phyloP scores from a whole-genome alignment of 257 asterid species.

The Ajuga chamaepitys region DNA sequence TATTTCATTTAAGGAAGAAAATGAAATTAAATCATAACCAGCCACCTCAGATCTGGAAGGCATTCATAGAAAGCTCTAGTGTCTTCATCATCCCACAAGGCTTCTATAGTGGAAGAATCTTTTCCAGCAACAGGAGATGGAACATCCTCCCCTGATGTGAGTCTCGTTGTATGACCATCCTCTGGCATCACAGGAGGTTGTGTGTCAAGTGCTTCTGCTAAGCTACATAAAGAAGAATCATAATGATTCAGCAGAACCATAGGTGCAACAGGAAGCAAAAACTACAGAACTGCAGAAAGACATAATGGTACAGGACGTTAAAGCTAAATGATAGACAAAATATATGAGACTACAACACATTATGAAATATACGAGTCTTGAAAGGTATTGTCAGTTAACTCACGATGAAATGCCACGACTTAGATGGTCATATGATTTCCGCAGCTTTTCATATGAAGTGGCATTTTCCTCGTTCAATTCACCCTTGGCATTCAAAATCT shows the following conservation, averaged over 20 bases:
- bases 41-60: slow-evolving; percentile 94
- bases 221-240: slow-evolving; percentile 36
- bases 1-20: slow-evolving; percentile 11
- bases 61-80: slow-evolving; percentile 92
- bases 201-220: slow-evolving; percentile 96
- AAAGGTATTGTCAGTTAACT: slow-evolving; percentile 32
- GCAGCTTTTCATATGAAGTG: slow-evolving; percentile 78
- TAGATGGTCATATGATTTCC: slow-evolving; percentile 84
- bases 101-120: slow-evolving; percentile 73
- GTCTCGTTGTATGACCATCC: slow-evolving; percentile 96
- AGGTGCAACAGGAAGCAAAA: background rate
- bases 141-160: slow-evolving; percentile 83
- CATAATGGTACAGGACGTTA: background rate
- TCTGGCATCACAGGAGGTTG: slow-evolving; percentile 98
- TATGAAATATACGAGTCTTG: slow-evolving; percentile 6
- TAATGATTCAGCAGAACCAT: slow-evolving; percentile 12
- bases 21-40: slow-evolving; percentile 11
- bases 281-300: slow-evolving; percentile 3
- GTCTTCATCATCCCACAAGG: slow-evolving; percentile 99
- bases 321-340: background rate
- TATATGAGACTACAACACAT: background rate
- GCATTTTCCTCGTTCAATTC: slow-evolving; percentile 92
- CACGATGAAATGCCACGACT: slow-evolving; percentile 92
- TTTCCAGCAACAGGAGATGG: slow-evolving; percentile 65
- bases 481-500: slow-evolving; percentile 93